Evolutionary conservation across 345 rosid genomes (phyloP).

Genomic region (Erucastrum elatum): DNA sequence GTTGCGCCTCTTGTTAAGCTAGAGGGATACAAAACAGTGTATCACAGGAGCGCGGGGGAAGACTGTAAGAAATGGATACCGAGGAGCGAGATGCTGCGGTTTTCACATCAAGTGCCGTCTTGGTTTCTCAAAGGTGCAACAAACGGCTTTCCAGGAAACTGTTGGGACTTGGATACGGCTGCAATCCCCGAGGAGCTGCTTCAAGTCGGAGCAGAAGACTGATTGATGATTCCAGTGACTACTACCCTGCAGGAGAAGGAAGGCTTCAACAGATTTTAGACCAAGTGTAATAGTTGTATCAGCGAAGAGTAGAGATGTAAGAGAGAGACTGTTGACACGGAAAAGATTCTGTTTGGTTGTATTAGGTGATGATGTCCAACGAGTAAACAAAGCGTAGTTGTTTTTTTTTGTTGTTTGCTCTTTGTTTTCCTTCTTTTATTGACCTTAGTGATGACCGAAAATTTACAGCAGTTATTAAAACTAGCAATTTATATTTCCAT

Average conservation of each 20-base stretch:
- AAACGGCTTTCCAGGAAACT: conserved; percentile 59
- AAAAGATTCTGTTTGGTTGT: conserved; percentile 30
- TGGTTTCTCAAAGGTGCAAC: conserved; percentile 74
- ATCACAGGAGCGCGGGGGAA: conserved; percentile 56
- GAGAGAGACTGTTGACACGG: conserved; percentile 20
- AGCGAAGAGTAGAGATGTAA: conserved; percentile 18
- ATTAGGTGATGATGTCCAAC: conserved; percentile 28
- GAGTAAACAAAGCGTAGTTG: conserved; percentile 38
- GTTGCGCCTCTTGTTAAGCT: conserved; percentile 72
- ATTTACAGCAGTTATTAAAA: conserved; percentile 24
- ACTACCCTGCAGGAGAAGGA: background rate
- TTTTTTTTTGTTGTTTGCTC: conserved; percentile 32
- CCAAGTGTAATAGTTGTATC: conserved; percentile 29
- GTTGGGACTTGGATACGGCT: conserved; percentile 98
- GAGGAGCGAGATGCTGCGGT: conserved; percentile 84
- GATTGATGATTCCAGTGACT: conserved; percentile 21
- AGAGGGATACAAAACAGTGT: conserved; percentile 86
- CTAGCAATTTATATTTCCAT: conserved; percentile 12
- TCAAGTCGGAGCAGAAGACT: conserved; percentile 47
- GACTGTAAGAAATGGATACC: conserved; percentile 84
- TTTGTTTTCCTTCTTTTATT: background rate
- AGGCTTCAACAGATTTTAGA: conserved; percentile 17
- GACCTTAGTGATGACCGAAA: conserved; percentile 30
- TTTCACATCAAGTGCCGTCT: conserved; percentile 93
- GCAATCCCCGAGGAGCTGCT: conserved; percentile 97